Conservation (phyloP, 805 yeast genomes). For the Saturnispora diversa region DNA sequence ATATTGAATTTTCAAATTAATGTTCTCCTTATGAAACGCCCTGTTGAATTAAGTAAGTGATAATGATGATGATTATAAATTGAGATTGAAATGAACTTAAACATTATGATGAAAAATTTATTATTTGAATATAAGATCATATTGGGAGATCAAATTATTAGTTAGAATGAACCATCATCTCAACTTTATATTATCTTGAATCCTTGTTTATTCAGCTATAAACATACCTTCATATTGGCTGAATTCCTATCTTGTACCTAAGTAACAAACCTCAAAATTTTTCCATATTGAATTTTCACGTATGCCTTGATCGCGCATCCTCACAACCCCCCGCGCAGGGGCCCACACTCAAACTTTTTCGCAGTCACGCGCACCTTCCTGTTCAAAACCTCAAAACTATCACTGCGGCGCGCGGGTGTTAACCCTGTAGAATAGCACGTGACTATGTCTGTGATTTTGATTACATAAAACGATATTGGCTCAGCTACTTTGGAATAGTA, state of each 20-base stretch:
- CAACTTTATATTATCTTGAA: background rate
- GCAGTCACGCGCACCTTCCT: background rate
- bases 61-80: too few species aligned
- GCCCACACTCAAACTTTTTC: background rate
- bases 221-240: constrained; percentile 6
- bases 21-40: too few species aligned
- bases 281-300: background rate
- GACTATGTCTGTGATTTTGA: background rate
- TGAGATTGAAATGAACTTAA: too few species aligned
- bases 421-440: constrained; percentile 3
- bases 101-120: too few species aligned
- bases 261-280: constrained; percentile 5
- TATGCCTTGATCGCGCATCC: background rate
- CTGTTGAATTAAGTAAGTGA: too few species aligned
- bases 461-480: too few species aligned
- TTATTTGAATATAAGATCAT: too few species aligned
- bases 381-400: too few species aligned
- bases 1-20: too few species aligned
- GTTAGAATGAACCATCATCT: too few species aligned
- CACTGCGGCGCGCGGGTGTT: constrained; percentile 5
- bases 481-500: too few species aligned
- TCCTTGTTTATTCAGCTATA: background rate
- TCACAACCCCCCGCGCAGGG: constrained; percentile 1
- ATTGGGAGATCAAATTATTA: too few species aligned
- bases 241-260: constrained; percentile 4